Conservation (phyloP, 106 monocot species). For the Xerophyta viscosa region DNA sequence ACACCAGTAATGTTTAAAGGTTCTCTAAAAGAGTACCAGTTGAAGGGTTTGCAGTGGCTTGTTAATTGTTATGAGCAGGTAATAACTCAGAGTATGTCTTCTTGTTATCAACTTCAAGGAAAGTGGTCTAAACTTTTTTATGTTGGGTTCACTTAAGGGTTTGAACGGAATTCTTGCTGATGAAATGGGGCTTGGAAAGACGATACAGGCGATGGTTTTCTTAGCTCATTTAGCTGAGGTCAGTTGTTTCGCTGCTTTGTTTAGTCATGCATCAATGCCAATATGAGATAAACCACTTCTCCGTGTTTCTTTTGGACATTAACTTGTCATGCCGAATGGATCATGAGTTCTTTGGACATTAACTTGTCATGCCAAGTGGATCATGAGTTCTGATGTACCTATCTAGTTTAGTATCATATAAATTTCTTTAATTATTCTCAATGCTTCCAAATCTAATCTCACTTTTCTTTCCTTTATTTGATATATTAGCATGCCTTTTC, state of each 20-base stretch:
- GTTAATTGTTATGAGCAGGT: slow-evolving; percentile 99
- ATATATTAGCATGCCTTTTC: too few relatives aligned
- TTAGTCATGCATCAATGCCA: too few relatives aligned
- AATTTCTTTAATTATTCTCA: too few relatives aligned
- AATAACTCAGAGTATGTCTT: background rate
- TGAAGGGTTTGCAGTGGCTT: slow-evolving; percentile 97
- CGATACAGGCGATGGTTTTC: slow-evolving; percentile 98
- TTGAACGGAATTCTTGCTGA: slow-evolving; percentile 98
- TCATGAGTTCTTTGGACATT: too few relatives aligned
- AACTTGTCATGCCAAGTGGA: too few relatives aligned
- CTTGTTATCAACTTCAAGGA: background rate
- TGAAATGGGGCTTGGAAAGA: slow-evolving; percentile 99
- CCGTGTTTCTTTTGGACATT: too few relatives aligned
- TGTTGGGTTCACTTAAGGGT: slow-evolving; percentile 34
- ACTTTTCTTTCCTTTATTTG: too few relatives aligned
- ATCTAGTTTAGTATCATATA: too few relatives aligned
- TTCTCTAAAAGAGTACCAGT: slow-evolving; percentile 84
- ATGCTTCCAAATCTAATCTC: too few relatives aligned
- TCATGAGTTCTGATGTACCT: too few relatives aligned
- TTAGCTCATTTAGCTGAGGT: slow-evolving; percentile 99
- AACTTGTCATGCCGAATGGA: too few relatives aligned
- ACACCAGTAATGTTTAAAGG: slow-evolving; percentile 92
- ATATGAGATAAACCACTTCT: too few relatives aligned
- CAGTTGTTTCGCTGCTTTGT: slow-evolving; percentile 1
- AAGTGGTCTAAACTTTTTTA: background rate